Evolutionary conservation across 805 yeast species (phyloP), one percentile per base, ranked within the genome.

Genomic region (Spathaspora girioi): DNA sequence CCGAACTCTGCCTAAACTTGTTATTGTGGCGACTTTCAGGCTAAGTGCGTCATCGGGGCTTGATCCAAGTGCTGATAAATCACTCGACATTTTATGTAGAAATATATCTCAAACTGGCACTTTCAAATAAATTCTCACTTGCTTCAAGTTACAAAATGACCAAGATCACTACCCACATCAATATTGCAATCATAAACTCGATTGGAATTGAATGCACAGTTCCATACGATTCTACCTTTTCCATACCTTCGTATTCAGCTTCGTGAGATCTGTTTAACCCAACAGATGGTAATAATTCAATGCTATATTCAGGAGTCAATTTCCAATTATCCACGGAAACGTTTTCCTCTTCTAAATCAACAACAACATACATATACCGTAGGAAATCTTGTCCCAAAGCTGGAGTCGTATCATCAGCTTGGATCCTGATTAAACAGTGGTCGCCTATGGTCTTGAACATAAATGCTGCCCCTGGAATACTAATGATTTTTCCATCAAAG

Each of bases 391-490:
- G 20, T 40, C 43, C 43, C 5, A 40, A 11, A 3, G 40, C 40
- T 35, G 40, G 40, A 5, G 40, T 35, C 29, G 87, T 69, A 49
- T 83, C 38, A 45, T 27, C 12, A 5, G 31, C 29, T 35, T 35
- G 40, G 2, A 35, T 9, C 17, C 40, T 35, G 2, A 35, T 35
- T 35, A 35, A 35, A 23, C 44, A 20, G 17, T 42, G 44, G 38
- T 47, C 54, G 5, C 31, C 38, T n/a, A 41, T 15, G 14, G 15
- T 20, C n/a, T 42, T 19, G n/a, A 5, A 19, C 31, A 20, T 15
- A 31, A 31, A n/a, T 19, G 20, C 44, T 14, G 20, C 11, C 5
- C 20, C 35, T 1, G 41, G 32, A 15, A 31, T 26, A 7, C 5
- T 11, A 15, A 46, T 38, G 9, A 15, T 11, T 17, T n/a, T 14